Conservation (phyloP, 2,329 filamentous ascomycete genomes). For the Colletotrichum phormii region DNA sequence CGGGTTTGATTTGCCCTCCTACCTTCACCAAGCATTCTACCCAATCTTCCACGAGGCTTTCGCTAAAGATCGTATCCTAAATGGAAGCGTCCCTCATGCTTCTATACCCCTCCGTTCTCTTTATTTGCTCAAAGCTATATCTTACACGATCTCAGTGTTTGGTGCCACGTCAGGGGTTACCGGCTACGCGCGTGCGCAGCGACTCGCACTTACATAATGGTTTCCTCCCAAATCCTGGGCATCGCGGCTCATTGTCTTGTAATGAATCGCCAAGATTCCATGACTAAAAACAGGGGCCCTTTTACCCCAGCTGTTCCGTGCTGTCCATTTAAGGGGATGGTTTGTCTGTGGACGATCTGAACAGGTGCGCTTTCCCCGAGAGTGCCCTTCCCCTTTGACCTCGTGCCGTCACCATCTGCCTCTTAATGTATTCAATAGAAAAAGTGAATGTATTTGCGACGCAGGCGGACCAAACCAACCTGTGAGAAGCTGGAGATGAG, state of each 20-base stretch:
- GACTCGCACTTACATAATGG: slow-evolving; percentile 32
- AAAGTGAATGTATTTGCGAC: slow-evolving; percentile 35
- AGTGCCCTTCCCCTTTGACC: not conserved
- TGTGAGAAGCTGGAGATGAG: slow-evolving; percentile 22
- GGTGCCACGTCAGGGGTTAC: slow-evolving; percentile 18
- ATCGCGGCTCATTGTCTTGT: slow-evolving; percentile 21
- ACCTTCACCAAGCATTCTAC: too few relatives aligned
- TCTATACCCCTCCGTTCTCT: too few relatives aligned
- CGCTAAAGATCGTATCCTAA: too few relatives aligned
- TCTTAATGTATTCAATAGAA: not conserved
- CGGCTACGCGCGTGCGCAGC: slow-evolving; percentile 8
- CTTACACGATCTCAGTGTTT: not conserved
- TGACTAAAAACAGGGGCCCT: slow-evolving; percentile 23
- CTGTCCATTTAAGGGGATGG: not conserved
- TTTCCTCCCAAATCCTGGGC: slow-evolving; percentile 18
- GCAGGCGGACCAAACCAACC: slow-evolving; percentile 14
- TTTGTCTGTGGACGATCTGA: not conserved
- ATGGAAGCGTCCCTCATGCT: too few relatives aligned
- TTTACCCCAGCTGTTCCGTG: not conserved
- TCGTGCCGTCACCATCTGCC: not conserved
- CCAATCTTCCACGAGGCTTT: too few relatives aligned
- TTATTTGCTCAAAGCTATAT: too few relatives aligned
- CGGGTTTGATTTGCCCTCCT: too few relatives aligned
- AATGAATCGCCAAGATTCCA: slow-evolving; percentile 32
- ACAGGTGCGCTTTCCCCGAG: not conserved